phyloP scores from a whole-genome alignment of 164 flowering plant genomes.

The Malania oleifera region DNA sequence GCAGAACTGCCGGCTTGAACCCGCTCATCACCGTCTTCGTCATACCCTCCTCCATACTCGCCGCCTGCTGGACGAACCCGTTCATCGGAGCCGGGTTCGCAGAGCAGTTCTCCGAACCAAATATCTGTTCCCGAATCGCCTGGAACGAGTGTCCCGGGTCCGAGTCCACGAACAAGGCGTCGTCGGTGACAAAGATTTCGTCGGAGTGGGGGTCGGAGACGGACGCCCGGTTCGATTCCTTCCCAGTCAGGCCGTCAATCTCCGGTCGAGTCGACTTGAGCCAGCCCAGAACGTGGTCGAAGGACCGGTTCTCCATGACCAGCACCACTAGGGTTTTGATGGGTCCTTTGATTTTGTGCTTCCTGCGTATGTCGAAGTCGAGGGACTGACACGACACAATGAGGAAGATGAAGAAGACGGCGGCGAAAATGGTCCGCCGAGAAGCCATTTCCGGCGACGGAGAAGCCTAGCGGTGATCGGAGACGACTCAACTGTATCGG shows the following conservation, averaged over 20 bases:
- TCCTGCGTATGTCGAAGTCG: slow-evolving; percentile 14
- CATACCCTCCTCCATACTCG: slow-evolving; percentile 40
- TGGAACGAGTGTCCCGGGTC: slow-evolving; percentile 75
- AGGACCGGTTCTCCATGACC: slow-evolving; percentile 71
- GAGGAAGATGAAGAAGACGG: slow-evolving; percentile 24
- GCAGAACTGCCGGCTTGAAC: slow-evolving; percentile 56
- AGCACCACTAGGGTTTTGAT: slow-evolving; percentile 59
- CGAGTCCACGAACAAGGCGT: slow-evolving; percentile 48
- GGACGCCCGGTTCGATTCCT: slow-evolving; percentile 39
- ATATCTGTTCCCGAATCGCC: slow-evolving; percentile 64
- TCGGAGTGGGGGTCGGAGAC: slow-evolving; percentile 39
- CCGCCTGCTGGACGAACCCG: slow-evolving; percentile 86
- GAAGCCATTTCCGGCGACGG: slow-evolving; percentile 7
- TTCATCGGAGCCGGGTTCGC: slow-evolving; percentile 31
- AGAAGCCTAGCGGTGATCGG: not conserved
- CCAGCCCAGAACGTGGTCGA: slow-evolving; percentile 66
- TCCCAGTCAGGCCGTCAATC: slow-evolving; percentile 52
- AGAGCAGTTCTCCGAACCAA: slow-evolving; percentile 38
- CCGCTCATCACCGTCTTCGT: slow-evolving; percentile 74
- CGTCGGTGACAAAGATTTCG: slow-evolving; percentile 37
- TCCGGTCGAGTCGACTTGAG: slow-evolving; percentile 52
- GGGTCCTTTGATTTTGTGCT: slow-evolving; percentile 44
- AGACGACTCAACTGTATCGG: not conserved
- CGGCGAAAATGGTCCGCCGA: slow-evolving; percentile 15
- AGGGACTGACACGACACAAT: slow-evolving; percentile 18